A percentile compares a stretch with the other conserved stretches of the same genome.
Conservation (phyloP, 129 eudicot species). For the Smallanthus sonchifolius region DNA sequence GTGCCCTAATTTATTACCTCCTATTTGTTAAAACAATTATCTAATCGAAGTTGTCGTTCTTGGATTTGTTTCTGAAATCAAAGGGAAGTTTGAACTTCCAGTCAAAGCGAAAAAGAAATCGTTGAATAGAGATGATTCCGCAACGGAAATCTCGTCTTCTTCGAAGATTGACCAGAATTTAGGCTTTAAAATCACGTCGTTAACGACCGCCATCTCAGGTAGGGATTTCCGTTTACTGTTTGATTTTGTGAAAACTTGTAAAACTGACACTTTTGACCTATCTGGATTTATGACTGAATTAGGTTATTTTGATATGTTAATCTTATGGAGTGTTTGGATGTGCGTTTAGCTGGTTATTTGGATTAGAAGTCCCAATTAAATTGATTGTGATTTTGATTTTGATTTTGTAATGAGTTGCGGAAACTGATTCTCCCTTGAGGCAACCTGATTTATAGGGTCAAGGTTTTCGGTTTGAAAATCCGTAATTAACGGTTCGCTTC, state of each 20-base stretch:
- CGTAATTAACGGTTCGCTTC: neutral
- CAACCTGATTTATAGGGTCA: neutral
- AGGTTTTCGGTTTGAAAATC: neutral
- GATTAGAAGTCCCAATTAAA: neutral
- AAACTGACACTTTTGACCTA: neutral
- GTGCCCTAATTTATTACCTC: neutral
- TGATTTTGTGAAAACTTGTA: neutral
- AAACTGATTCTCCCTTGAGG: neutral
- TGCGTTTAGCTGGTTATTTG: neutral
- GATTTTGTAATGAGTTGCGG: neutral
- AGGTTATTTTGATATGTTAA: neutral
- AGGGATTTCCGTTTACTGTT: neutral
- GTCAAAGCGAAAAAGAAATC: slow-evolving; percentile 17
- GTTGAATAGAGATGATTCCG: slow-evolving; percentile 12
- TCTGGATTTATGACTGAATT: neutral
- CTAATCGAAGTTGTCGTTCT: neutral
- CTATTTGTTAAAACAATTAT: neutral
- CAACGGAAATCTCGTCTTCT: slow-evolving; percentile 6
- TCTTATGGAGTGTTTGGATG: neutral
- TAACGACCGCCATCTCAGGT: slow-evolving; percentile 40
- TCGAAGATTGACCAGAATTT: slow-evolving; percentile 23
- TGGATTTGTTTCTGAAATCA: slow-evolving; percentile 3
- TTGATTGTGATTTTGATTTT: neutral
- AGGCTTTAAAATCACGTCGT: slow-evolving; percentile 25
- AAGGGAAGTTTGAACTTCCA: slow-evolving; percentile 23